Percentiles rank a stretch among this genome's conserved stretches.
phyloP scores from a whole-genome alignment of 176 grass and related monocot genomes.

The Avena insularis region DNA sequence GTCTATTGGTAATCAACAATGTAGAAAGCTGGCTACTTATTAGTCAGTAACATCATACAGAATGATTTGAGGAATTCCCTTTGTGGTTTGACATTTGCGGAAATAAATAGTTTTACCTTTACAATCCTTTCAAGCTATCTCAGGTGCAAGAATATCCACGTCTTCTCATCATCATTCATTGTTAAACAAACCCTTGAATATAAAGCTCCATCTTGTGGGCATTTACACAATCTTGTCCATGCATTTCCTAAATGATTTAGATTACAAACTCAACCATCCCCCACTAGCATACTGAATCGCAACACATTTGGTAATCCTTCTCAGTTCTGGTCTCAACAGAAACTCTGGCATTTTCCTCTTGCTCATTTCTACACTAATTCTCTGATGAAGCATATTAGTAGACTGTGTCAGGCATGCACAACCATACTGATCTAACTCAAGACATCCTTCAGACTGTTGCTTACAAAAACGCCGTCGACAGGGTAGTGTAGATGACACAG shows the following conservation, averaged over 20 bases:
- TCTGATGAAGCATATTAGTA: neutral
- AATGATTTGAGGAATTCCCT: neutral
- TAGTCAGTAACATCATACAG: neutral
- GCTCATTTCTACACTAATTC: conserved; percentile 22
- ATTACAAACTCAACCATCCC: neutral
- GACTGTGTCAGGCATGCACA: conserved; percentile 5
- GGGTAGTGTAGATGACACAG: neutral
- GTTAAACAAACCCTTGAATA: neutral
- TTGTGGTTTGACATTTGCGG: neutral
- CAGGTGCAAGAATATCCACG: neutral
- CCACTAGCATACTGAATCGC: neutral
- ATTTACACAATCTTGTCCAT: neutral
- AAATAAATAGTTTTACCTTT: neutral
- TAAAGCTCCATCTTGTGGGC: neutral
- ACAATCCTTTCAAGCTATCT: neutral
- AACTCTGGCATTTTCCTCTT: conserved; percentile 13
- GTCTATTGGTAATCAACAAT: neutral
- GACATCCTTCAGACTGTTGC: neutral
- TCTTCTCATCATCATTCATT: neutral
- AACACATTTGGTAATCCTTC: neutral
- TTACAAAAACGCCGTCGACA: neutral
- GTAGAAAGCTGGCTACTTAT: neutral
- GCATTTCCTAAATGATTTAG: conserved; percentile 16
- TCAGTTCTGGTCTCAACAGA: neutral
- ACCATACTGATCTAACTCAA: conserved; percentile 27